phyloP scores from a whole-genome alignment of 2,329 filamentous ascomycete species.

The Pyrenophora tritici-repentis region DNA sequence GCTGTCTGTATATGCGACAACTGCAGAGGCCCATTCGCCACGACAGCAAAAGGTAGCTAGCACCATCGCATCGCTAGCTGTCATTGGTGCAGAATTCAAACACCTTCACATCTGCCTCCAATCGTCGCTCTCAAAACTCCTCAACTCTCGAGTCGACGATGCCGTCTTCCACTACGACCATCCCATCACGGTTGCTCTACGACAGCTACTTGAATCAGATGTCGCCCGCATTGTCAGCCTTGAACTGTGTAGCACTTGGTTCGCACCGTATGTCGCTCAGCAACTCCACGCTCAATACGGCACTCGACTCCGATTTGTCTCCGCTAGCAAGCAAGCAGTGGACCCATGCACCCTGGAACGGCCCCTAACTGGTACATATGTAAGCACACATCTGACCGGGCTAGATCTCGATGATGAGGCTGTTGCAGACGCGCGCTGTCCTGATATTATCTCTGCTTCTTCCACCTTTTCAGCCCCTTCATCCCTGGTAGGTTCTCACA shows the following conservation, averaged over 20 bases:
- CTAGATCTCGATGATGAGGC: constrained; percentile 14
- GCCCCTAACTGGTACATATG: constrained; percentile 7
- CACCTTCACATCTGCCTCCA: constrained; percentile 14
- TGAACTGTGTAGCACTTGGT: constrained; percentile 16
- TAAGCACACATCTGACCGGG: constrained; percentile 10
- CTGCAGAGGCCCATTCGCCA: constrained; percentile 2
- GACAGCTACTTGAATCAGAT: constrained; percentile 10
- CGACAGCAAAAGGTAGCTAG: constrained; percentile 11
- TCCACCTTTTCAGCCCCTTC: not conserved
- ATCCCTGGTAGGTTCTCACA: constrained; percentile 13
- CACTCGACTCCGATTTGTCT: constrained; percentile 11
- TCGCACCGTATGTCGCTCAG: constrained; percentile 16
- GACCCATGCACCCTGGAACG: constrained; percentile 4
- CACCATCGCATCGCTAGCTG: constrained; percentile 15
- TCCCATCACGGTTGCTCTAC: constrained; percentile 20
- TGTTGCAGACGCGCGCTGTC: not conserved
- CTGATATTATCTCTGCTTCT: not conserved
- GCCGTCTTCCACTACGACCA: constrained; percentile 18
- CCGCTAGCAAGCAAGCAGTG: no score
- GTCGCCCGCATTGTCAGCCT: constrained; percentile 13
- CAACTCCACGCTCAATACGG: constrained; percentile 9
- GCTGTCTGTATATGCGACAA: constrained; percentile 10
- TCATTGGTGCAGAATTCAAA: constrained; percentile 18
- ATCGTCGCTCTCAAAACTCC: constrained; percentile 14
- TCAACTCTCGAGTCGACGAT: constrained; percentile 25